Conservation (phyloP, 139 green algal genomes). For the Parachlorella kessleri region DNA sequence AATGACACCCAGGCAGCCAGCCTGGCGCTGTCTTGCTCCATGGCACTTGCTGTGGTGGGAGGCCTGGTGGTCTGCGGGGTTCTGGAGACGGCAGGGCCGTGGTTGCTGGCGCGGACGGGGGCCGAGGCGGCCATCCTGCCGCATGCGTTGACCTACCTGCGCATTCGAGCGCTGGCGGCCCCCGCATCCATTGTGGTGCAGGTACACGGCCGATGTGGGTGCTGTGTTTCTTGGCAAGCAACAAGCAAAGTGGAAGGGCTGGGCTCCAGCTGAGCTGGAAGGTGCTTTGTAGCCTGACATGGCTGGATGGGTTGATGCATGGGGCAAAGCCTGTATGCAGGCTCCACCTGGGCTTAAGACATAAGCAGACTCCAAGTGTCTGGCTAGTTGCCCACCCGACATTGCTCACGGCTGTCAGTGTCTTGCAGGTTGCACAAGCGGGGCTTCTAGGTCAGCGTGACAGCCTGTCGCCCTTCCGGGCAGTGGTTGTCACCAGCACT, state of each 20-base stretch:
- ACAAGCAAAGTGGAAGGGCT: constrained; percentile 6
- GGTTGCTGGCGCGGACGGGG: constrained; percentile 54
- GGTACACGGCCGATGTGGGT: constrained; percentile 19
- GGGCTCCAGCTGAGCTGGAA: neutral
- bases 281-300: neutral
- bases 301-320: neutral
- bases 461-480: constrained; percentile 51
- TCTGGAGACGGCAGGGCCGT: constrained; percentile 32
- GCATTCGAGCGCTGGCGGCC: constrained; percentile 69
- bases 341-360: neutral
- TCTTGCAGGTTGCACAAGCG: constrained; percentile 26
- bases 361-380: neutral
- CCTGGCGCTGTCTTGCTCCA: constrained; percentile 4
- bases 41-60: constrained; percentile 19
- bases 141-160: constrained; percentile 63
- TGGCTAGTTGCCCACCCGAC: neutral
- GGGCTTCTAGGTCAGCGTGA: constrained; percentile 54
- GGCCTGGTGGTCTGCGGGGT: constrained; percentile 9
- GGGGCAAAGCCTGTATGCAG: neutral
- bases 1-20: neutral
- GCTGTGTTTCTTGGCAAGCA: neutral
- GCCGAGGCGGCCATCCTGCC: constrained; percentile 54
- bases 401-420: neutral
- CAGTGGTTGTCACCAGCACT: constrained; percentile 46
- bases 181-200: constrained; percentile 73